Evolutionary conservation across 306 rosid genomes (phyloP).

Genomic region (Trifolium fragiferum): DNA sequence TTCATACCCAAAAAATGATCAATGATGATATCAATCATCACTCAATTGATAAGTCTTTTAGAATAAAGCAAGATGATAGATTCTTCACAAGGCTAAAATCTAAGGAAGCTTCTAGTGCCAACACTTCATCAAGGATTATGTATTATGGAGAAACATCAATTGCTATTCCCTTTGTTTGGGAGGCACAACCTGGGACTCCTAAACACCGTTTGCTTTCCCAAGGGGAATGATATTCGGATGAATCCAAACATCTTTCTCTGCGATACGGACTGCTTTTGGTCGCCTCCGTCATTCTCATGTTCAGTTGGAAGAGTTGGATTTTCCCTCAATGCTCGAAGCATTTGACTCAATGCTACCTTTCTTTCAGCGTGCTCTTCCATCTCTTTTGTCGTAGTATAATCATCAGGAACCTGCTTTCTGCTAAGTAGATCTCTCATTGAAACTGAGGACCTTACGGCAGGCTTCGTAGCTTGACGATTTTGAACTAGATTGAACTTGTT

Average conservation of each 20-base stretch:
- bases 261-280: slow-evolving; percentile 56
- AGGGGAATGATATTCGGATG: slow-evolving; percentile 84
- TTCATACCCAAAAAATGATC: slow-evolving; percentile 35
- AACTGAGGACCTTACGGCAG: slow-evolving; percentile 58
- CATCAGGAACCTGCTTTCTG: slow-evolving; percentile 75
- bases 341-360: slow-evolving; percentile 88
- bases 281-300: slow-evolving; percentile 58
- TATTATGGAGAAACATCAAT: slow-evolving; percentile 51
- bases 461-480: slow-evolving; percentile 55
- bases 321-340: slow-evolving; percentile 83
- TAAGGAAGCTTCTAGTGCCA: slow-evolving; percentile 43
- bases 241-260: slow-evolving; percentile 89
- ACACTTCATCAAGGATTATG: slow-evolving; percentile 51
- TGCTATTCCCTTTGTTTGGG: slow-evolving; percentile 60
- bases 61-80: slow-evolving; percentile 49
- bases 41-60: slow-evolving; percentile 44
- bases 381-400: slow-evolving; percentile 49
- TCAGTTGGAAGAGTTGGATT: slow-evolving; percentile 61
- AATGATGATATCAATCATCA: slow-evolving; percentile 15
- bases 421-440: slow-evolving; percentile 92
- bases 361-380: slow-evolving; percentile 54
- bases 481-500: slow-evolving; percentile 50
- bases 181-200: slow-evolving; percentile 55
- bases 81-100: slow-evolving; percentile 49
- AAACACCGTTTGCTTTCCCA: slow-evolving; percentile 60